phyloP scores from a whole-genome alignment of 495 filamentous ascomycete genomes.

The Durotheca rogersii region DNA sequence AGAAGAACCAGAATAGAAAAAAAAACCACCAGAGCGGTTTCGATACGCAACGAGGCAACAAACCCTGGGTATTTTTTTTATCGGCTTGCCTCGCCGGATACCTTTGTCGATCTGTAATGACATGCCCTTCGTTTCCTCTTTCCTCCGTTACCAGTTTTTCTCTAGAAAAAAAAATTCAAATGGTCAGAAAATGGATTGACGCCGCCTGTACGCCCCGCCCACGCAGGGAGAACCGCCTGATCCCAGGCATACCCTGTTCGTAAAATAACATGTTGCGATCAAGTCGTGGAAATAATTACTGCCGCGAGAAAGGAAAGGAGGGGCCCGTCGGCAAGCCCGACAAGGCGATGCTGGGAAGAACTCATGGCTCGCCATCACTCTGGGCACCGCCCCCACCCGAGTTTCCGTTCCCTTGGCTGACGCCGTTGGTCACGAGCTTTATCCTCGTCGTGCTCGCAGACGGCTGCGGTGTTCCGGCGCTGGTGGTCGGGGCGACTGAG shows the following conservation, averaged over 20 bases:
- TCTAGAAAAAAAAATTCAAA: too few species aligned
- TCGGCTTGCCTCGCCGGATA: constrained; percentile 25
- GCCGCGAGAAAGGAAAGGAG: background rate
- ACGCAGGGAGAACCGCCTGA: too few species aligned
- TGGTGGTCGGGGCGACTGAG: constrained; percentile 65
- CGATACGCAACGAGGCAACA: constrained; percentile 15
- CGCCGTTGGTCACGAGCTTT: constrained; percentile 59
- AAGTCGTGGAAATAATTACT: constrained; percentile 2
- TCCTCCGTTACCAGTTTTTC: constrained; percentile 12
- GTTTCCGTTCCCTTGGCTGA: constrained; percentile 45
- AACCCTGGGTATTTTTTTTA: constrained; percentile 32
- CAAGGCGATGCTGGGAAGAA: background rate
- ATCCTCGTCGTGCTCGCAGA: constrained; percentile 46
- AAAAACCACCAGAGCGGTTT: background rate
- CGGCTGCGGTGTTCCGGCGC: constrained; percentile 69
- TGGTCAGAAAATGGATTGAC: background rate
- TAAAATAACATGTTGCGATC: constrained; percentile 8
- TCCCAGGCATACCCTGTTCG: constrained; percentile 10
- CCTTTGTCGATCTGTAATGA: constrained; percentile 25
- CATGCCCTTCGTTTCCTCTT: constrained; percentile 25
- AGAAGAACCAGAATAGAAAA: too few species aligned
- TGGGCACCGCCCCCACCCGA: constrained; percentile 40
- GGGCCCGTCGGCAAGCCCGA: background rate
- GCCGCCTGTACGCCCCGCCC: constrained; percentile 10
- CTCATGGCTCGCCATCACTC: constrained; percentile 48